Percentiles rank a stretch among this genome's conserved stretches.
Evolutionary conservation across 768 basidiomycete species (phyloP).

Genomic region (Mycena belliarum): DNA sequence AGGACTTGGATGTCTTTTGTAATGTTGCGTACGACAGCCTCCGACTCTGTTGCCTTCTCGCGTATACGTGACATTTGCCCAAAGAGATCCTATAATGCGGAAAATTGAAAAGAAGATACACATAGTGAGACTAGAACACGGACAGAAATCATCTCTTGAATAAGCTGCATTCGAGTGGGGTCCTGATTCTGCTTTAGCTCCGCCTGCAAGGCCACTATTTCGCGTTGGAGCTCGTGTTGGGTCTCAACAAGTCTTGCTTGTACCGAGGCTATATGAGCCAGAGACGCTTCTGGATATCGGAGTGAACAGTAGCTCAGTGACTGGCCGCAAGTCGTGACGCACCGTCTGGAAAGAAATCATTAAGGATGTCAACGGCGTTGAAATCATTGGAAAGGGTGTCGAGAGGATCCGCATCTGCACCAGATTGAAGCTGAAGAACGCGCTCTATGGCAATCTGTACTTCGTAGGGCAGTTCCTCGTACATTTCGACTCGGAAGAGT

Average conservation of each 20-base stretch:
- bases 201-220: slow-evolving; percentile 67
- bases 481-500: slow-evolving; percentile 26
- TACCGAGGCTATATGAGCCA: slow-evolving; percentile 70
- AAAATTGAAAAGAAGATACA: background rate
- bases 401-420: slow-evolving; percentile 51
- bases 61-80: slow-evolving; percentile 95
- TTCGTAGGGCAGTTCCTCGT: slow-evolving; percentile 64
- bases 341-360: slow-evolving; percentile 83
- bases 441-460: slow-evolving; percentile 70
- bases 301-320: slow-evolving; percentile 7
- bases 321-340: slow-evolving; percentile 20
- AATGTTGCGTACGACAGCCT: slow-evolving; percentile 92
- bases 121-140: slow-evolving; percentile 24
- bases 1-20: slow-evolving; percentile 96
- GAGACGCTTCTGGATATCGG: slow-evolving; percentile 70
- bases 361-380: slow-evolving; percentile 56
- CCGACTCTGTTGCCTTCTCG: slow-evolving; percentile 96
- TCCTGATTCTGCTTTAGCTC: slow-evolving; percentile 80
- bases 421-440: slow-evolving; percentile 56
- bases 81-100: slow-evolving; percentile 71
- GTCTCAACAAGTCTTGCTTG: slow-evolving; percentile 68
- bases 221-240: slow-evolving; percentile 66
- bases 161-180: slow-evolving; percentile 83
- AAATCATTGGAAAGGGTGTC: slow-evolving; percentile 61
- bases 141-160: slow-evolving; percentile 97